Evolutionary conservation across 306 rosid species (phyloP), one percentile per base, ranked within the genome.

Genomic region (Quillaja saponaria): DNA sequence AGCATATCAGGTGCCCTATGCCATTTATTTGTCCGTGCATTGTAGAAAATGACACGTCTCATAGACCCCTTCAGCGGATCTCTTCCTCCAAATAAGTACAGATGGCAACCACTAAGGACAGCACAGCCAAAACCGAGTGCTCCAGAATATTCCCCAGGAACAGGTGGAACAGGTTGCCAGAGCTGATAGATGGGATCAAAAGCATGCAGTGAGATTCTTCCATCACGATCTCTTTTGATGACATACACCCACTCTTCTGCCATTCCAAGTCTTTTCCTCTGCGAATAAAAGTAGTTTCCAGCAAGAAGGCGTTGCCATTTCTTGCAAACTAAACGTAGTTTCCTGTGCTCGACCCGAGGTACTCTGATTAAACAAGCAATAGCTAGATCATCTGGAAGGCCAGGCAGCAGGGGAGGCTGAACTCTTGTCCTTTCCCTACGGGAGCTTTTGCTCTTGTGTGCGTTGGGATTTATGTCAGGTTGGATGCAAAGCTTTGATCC

Each of bases 161-260:
- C 91, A 0, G 99, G 97, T 5, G 99, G 99, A 55, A 94, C 96
- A 37, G 97, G 90, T 73, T 90, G 99, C 99, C 99, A 94, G 18
- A 94, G 81, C 79, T 94, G 99, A 72, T 90, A 85, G 55, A 80
- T 80, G 33, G 99, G 99, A 79, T 94, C 99, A 67, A 87, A 94
- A 28, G 99, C 99, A 50, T 94, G 97, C 96, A 95, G 76, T 7
- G 99, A 83, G 68, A 94, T 90, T 82, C 86, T 80, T 64, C 90
- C 85, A 57, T 94, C 99, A 9, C 99, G 96, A 35, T 94, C 99
- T 73, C 99, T 78, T 85, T 94, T 94, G 76, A 94, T 78, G 62
- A 94, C 97, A 67, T 94, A 90, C 46, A 89, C 97, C 99, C 99
- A 94, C 71, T 94, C 99, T 77, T 94, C 99, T 49, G 95, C 96